A percentile compares a stretch with the other conserved stretches of the same genome.
These are phyloP conservation scores for Oryza coarctata DNA, from an alignment of 176 grass and related monocot species.

Conservation along the genomic window DNA sequence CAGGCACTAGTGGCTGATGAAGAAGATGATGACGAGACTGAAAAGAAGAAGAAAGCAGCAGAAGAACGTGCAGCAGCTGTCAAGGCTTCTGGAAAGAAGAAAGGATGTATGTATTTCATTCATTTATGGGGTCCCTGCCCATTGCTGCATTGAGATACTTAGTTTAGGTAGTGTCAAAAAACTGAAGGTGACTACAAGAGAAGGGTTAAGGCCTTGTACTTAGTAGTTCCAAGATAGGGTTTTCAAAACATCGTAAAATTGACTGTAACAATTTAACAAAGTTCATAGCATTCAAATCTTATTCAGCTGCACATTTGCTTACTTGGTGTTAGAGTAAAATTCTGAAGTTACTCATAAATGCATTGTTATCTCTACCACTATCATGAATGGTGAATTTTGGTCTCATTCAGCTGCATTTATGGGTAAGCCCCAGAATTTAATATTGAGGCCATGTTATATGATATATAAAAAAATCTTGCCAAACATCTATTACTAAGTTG, in stretches of 20 bases:
- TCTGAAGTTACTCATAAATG: not conserved
- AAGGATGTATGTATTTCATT: conserved; percentile 49
- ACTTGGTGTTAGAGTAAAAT: not conserved
- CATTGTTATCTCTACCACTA: not conserved
- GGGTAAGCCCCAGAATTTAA: not conserved
- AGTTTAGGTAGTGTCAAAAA: not conserved
- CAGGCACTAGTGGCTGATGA: conserved; percentile 43
- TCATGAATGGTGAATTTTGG: not conserved
- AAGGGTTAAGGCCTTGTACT: not conserved
- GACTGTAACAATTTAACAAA: not conserved
- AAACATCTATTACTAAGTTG: conserved; percentile 7
- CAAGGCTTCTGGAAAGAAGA: conserved; percentile 62
- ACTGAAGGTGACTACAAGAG: not conserved
- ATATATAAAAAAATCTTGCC: not conserved
- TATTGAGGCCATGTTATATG: not conserved
- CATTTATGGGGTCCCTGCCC: not conserved
- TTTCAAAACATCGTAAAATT: not conserved
- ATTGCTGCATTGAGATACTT: not conserved
- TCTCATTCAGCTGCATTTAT: not conserved
- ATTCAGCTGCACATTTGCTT: not conserved
- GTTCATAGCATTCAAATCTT: not conserved
- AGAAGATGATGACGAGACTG: conserved; percentile 57
- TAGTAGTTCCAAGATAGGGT: not conserved
- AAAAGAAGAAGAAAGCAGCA: conserved; percentile 71
- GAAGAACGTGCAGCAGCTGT: conserved; percentile 49